Conservation (phyloP, 805 yeast genomes). For the Lachancea kluyveri region DNA sequence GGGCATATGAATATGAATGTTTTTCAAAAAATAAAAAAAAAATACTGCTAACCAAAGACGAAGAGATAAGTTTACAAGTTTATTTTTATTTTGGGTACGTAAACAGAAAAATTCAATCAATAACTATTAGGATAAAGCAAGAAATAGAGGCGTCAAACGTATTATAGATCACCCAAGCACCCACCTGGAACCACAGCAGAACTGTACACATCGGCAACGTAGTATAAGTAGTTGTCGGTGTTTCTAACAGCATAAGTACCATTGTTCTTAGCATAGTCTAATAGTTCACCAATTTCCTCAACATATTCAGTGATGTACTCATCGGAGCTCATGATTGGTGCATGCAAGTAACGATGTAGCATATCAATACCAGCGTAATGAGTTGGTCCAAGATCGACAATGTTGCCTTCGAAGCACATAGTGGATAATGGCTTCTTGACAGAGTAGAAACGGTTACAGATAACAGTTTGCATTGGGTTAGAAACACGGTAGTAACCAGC, state of each 20-base stretch:
- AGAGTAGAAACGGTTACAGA: conserved; percentile 35
- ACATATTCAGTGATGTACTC: conserved; percentile 32
- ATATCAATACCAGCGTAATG: conserved; percentile 34
- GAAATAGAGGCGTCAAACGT: too few species aligned
- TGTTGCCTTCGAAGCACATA: conserved; percentile 33
- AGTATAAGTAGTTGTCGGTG: conserved; percentile 29
- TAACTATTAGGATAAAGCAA: too few species aligned
- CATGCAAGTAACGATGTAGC: conserved; percentile 36
- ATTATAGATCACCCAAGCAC: too few species aligned
- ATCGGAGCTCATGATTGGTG: conserved; percentile 28
- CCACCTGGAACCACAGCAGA: too few species aligned
- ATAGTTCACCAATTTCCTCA: conserved; percentile 31
- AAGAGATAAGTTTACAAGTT: too few species aligned
- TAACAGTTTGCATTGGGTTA: conserved; percentile 34
- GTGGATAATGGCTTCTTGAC: conserved; percentile 29
- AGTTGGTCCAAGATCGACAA: conserved; percentile 23
- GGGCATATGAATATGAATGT: too few species aligned
- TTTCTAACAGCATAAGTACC: conserved; percentile 33
- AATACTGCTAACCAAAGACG: too few species aligned
- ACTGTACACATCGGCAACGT: conserved; percentile 31
- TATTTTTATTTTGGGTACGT: too few species aligned
- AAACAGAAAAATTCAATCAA: too few species aligned
- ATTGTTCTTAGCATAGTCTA: conserved; percentile 30
- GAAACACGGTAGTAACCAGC: conserved; percentile 37
- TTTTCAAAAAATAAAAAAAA: too few species aligned